A percentile compares a stretch with the other conserved stretches of the same genome.
These are phyloP conservation scores for Cutaneotrichosporon sp. DNA, from an alignment of 1,284 basidiomycete genomes.

Conservation along the genomic window DNA sequence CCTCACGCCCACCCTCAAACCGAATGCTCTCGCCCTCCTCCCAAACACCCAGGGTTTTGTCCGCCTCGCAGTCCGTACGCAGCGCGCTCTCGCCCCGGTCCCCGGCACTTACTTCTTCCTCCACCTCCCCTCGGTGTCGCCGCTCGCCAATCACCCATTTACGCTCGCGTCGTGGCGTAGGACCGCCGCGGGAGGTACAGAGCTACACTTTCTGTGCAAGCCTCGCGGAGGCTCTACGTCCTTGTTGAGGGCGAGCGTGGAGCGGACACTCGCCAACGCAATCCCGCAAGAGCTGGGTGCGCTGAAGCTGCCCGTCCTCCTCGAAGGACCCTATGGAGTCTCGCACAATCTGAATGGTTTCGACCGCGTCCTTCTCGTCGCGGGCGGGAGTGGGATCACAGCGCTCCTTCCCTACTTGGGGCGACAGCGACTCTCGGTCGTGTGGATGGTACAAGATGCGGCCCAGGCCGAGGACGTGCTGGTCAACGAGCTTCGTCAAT, in stretches of 20 bases:
- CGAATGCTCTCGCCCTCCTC: slow-evolving; percentile 24
- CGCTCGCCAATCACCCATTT: slow-evolving; percentile 42
- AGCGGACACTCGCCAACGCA: slow-evolving; percentile 4
- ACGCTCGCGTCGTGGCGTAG: slow-evolving; percentile 31
- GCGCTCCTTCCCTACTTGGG: slow-evolving; percentile 35
- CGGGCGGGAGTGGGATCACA: slow-evolving; percentile 41
- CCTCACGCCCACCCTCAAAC: slow-evolving; percentile 27
- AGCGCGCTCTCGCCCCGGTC: slow-evolving; percentile 23
- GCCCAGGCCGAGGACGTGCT: slow-evolving; percentile 35
- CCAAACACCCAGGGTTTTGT: slow-evolving; percentile 28
- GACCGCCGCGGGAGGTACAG: slow-evolving; percentile 7
- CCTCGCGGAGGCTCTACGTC: slow-evolving; percentile 31
- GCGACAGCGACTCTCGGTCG: slow-evolving; percentile 18
- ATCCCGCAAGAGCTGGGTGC: not conserved
- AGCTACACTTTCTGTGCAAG: slow-evolving; percentile 33
- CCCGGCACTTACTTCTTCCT: slow-evolving; percentile 40
- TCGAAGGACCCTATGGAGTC: slow-evolving; percentile 44
- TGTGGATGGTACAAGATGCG: slow-evolving; percentile 33
- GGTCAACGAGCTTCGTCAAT: slow-evolving; percentile 23
- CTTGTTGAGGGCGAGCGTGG: not conserved
- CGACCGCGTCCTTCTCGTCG: slow-evolving; percentile 34
- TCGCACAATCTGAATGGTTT: slow-evolving; percentile 26
- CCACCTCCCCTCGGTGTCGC: slow-evolving; percentile 30
- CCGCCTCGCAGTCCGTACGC: slow-evolving; percentile 29
- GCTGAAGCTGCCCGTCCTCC: slow-evolving; percentile 23